A percentile compares a stretch with the other conserved stretches of the same genome.
Evolutionary conservation across 495 filamentous ascomycete species (phyloP).

Genomic region (Pyrenopolyporus hunteri): DNA sequence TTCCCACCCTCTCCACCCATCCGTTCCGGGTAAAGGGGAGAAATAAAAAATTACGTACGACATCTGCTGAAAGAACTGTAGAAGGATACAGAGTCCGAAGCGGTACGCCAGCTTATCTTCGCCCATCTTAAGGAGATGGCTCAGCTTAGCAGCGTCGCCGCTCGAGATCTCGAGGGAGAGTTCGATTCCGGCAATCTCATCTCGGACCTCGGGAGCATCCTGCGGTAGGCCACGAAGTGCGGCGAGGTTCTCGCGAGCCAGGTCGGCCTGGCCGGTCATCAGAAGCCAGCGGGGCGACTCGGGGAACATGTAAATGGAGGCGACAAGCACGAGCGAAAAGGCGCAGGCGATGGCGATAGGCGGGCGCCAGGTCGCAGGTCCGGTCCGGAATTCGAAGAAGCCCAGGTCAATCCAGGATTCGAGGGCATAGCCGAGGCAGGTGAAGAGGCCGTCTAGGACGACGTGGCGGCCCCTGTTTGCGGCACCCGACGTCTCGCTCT

Average conservation of each 20-base stretch:
- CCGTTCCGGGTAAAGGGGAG: background rate
- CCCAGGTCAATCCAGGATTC: constrained; percentile 53
- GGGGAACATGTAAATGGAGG: constrained; percentile 50
- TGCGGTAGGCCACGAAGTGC: constrained; percentile 38
- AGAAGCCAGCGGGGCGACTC: constrained; percentile 57
- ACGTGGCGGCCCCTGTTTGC: constrained; percentile 54
- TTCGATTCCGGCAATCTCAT: constrained; percentile 45
- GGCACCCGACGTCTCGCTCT: constrained; percentile 53
- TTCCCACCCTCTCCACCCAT: background rate
- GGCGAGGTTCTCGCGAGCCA: constrained; percentile 48
- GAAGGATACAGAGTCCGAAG: constrained; percentile 43
- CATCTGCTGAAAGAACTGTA: constrained; percentile 58
- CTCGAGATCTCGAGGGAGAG: constrained; percentile 45
- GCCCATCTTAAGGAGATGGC: constrained; percentile 34
- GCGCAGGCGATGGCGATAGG: constrained; percentile 32
- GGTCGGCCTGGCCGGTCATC: constrained; percentile 51
- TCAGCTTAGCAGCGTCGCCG: constrained; percentile 18
- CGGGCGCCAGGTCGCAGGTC: constrained; percentile 35
- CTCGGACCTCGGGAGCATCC: constrained; percentile 36
- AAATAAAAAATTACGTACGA: constrained; percentile 33
- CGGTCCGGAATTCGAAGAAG: constrained; percentile 40
- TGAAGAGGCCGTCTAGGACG: constrained; percentile 55
- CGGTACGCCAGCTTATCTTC: constrained; percentile 39
- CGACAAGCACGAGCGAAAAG: constrained; percentile 31
- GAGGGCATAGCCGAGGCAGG: constrained; percentile 52